phyloP scores from a whole-genome alignment of 2,329 filamentous ascomycete genomes.

The Piedraia hortae region DNA sequence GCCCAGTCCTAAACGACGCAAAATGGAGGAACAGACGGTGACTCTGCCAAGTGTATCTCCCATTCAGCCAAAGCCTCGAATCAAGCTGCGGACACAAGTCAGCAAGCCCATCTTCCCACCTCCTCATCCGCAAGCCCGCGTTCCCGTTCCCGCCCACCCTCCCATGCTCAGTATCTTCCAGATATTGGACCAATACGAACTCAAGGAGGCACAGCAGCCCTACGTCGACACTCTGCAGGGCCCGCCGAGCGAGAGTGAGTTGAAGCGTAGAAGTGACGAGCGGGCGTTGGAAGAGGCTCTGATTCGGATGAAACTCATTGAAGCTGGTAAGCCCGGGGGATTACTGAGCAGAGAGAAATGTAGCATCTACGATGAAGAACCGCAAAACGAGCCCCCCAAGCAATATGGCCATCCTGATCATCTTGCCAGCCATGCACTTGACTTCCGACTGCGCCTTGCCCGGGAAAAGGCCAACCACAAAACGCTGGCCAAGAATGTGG shows the following conservation, averaged over 20 bases:
- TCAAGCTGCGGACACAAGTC: slow-evolving; percentile 9
- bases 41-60: too few relatives aligned
- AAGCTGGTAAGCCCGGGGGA: slow-evolving; percentile 48
- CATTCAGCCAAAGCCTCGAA: slow-evolving; percentile 8
- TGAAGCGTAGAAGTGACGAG: slow-evolving; percentile 5
- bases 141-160: slow-evolving; percentile 7
- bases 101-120: slow-evolving; percentile 5
- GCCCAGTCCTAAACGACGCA: slow-evolving; percentile 4
- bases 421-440: slow-evolving; percentile 45
- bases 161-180: slow-evolving; percentile 10
- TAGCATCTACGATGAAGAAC: slow-evolving; percentile 26
- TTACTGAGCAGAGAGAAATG: slow-evolving; percentile 37
- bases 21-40: slow-evolving; percentile 3
- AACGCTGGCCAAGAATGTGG: slow-evolving; percentile 51
- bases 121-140: slow-evolving; percentile 10
- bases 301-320: slow-evolving; percentile 27
- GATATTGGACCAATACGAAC: slow-evolving; percentile 10
- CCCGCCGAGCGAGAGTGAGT: slow-evolving; percentile 7
- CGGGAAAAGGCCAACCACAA: slow-evolving; percentile 28
- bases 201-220: slow-evolving; percentile 11
- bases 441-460: slow-evolving; percentile 8
- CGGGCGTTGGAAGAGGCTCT: slow-evolving; percentile 8
- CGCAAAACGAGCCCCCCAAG: slow-evolving; percentile 39
- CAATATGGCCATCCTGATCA: slow-evolving; percentile 81
- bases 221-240: slow-evolving; percentile 10